These are phyloP conservation scores for Eutrema salsugineum DNA, from an alignment of 441 rosid genomes.

Conservation along the genomic window DNA sequence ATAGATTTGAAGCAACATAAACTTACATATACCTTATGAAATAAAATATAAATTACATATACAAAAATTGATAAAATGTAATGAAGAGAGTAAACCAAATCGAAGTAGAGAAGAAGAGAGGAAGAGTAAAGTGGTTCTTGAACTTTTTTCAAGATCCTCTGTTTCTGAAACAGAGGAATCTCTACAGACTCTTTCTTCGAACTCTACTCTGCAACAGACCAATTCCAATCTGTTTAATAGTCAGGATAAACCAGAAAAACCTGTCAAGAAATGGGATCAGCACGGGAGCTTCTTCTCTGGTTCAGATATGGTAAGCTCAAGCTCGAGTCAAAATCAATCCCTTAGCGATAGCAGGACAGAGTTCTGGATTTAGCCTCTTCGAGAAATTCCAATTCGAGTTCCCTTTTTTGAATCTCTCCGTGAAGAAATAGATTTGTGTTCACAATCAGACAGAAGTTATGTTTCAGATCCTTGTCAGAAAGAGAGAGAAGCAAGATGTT, in stretches of 20 bases:
- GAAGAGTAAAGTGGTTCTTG: conserved; percentile 16
- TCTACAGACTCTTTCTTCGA: neutral
- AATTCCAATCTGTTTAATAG: neutral
- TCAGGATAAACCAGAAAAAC: conserved; percentile 9
- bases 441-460: too few species aligned
- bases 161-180: conserved; percentile 19
- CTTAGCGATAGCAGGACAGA: too few species aligned
- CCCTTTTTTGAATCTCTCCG: too few species aligned
- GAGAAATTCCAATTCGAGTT: too few species aligned
- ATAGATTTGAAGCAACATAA: neutral
- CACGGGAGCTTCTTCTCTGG: conserved; percentile 70
- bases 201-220: neutral
- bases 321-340: too few species aligned
- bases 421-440: too few species aligned
- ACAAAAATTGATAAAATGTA: neutral
- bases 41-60: too few species aligned
- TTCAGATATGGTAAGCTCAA: conserved; percentile 94
- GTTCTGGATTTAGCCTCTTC: too few species aligned
- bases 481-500: neutral
- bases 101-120: conserved; percentile 1
- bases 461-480: too few species aligned
- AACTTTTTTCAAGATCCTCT: conserved; percentile 22
- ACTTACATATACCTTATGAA: too few species aligned
- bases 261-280: conserved; percentile 21
- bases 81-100: neutral